Percentiles rank a stretch among this genome's conserved stretches.
phyloP scores from a whole-genome alignment of 2,329 filamentous ascomycete genomes.

The Penicillium sp. region DNA sequence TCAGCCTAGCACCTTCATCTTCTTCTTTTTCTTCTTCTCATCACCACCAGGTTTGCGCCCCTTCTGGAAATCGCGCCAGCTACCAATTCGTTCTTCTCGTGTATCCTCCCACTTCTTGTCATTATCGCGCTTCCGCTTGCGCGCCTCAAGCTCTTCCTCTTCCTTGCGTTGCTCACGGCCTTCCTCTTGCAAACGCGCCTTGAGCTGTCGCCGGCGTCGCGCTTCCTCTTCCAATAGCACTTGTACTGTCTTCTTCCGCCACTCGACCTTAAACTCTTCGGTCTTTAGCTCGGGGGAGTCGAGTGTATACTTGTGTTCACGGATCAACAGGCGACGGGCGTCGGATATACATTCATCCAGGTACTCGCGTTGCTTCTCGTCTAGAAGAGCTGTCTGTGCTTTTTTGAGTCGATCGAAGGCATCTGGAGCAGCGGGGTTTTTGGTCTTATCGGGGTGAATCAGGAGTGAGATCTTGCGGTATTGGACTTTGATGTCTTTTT shows the following conservation, averaged over 20 bases:
- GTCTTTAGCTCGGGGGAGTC: slow-evolving; percentile 82
- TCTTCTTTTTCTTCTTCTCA: slow-evolving; percentile 59
- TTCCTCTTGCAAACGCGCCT: slow-evolving; percentile 95
- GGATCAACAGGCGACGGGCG: slow-evolving; percentile 89
- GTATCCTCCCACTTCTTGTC: slow-evolving; percentile 95
- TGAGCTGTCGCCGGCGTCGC: slow-evolving; percentile 76
- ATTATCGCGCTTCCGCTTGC: slow-evolving; percentile 85
- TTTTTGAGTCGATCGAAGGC: slow-evolving; percentile 97
- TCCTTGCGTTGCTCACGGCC: slow-evolving; percentile 81
- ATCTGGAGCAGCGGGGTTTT: slow-evolving; percentile 84
- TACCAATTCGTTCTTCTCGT: slow-evolving; percentile 84
- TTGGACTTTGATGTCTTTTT: slow-evolving; percentile 89
- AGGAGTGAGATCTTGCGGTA: slow-evolving; percentile 98
- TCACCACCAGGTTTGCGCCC: slow-evolving; percentile 55
- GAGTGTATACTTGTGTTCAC: slow-evolving; percentile 88
- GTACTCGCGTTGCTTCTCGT: slow-evolving; percentile 83
- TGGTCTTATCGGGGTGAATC: slow-evolving; percentile 97
- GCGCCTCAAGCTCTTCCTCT: slow-evolving; percentile 77
- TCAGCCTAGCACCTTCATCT: slow-evolving; percentile 50
- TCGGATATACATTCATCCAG: slow-evolving; percentile 96
- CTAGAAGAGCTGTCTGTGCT: slow-evolving; percentile 84
- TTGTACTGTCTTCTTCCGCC: slow-evolving; percentile 84
- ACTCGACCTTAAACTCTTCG: slow-evolving; percentile 75
- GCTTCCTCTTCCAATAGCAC: slow-evolving; percentile 93
- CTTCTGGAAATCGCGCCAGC: slow-evolving; percentile 91